Percentiles rank a stretch among this genome's conserved stretches.
Evolutionary conservation across 2,329 filamentous ascomycete species (phyloP).

Genomic region (Fusarium sp.): DNA sequence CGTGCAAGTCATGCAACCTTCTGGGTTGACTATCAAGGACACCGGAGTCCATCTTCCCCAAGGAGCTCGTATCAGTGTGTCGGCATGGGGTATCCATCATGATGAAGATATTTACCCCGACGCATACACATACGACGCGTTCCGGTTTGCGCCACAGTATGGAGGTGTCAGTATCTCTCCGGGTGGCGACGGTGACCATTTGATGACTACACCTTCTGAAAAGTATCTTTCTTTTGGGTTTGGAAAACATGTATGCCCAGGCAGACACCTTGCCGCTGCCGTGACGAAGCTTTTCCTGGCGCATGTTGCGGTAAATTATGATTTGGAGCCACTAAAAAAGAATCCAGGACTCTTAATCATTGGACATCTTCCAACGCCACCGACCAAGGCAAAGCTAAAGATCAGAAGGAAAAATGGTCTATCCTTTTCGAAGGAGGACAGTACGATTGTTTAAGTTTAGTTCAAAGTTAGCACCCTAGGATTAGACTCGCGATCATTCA

Average conservation of each 20-base stretch:
- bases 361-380: background rate
- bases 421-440: background rate
- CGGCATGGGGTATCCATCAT: background rate
- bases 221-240: background rate
- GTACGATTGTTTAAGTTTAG: background rate
- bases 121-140: background rate
- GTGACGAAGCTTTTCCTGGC: background rate
- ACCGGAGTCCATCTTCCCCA: background rate
- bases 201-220: background rate
- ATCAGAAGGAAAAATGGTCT: accelerated
- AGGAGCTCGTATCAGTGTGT: background rate
- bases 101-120: background rate
- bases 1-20: background rate
- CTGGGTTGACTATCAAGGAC: accelerated
- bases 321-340: background rate
- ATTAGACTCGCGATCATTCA: accelerated
- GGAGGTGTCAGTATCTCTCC: too few relatives aligned
- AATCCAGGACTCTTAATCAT: background rate
- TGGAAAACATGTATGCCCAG: background rate
- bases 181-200: background rate
- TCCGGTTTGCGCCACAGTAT: background rate
- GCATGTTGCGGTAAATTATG: background rate
- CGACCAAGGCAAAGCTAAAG: background rate
- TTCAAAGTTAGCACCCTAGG: background rate
- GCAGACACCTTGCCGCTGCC: background rate